Evolutionary conservation across 1,284 basidiomycete species (phyloP), one percentile per base, ranked within the genome.

Genomic region (Malassezia obtusa): DNA sequence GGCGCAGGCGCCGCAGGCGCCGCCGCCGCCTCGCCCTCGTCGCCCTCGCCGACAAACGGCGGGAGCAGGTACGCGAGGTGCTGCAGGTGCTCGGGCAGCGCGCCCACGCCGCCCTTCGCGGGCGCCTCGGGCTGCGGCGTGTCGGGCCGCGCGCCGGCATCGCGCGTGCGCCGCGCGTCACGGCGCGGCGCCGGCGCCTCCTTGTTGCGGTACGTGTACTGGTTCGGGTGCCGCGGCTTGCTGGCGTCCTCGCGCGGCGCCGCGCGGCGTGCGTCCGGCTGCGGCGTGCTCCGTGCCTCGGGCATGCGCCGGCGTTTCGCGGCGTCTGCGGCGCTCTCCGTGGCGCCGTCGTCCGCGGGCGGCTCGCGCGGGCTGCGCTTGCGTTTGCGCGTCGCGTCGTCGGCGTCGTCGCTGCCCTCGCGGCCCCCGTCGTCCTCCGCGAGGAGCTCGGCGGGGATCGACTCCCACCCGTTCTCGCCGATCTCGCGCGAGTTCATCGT

Each of bases 401-500:
- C 62, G 12, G 49, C 52, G 15, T 52, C 54, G 26, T 52, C 56
- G n/a, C 32, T 45, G 61, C 6, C n/a, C 25, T 14, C 9, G 28
- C 17, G n/a, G 26, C 28, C 44, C 39, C 38, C n/a, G 21, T 11
- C 30, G 70, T 84, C 83, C 50, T 84, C 72, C 25, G 63, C 63
- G n/a, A 70, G 63, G 25, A 67, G 61, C 26, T 63, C 64, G 1
- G 69, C 62, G 12, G 78, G 77, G 40, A 80, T 77, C 58, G 84
- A 86, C 73, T 91, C 87, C 71, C 71, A 73, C 69, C 94, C 90
- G 69, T 94, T 89, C 72, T 92, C 94, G 3, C 86, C 87, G 7
- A 90, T 87, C 70, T 94, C 91, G 53, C 91, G 80, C 66, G 87
- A 89, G 74, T 96, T 96, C 89, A 95, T 92, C 51, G 90, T 95